Evolutionary conservation across 345 rosid species (phyloP).

Genomic region (Pseudoturritis turrita): DNA sequence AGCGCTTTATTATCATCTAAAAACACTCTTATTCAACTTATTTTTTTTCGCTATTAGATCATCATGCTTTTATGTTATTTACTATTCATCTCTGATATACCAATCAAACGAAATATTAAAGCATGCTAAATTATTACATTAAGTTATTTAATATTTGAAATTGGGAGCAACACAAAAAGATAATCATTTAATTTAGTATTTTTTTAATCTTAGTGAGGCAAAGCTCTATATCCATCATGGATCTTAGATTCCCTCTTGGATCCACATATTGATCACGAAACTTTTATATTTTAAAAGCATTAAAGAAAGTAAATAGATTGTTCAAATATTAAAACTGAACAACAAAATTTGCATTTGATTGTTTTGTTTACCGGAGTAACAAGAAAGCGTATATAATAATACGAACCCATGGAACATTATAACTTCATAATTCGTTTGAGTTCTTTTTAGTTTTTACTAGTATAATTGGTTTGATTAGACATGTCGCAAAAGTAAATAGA

Average conservation of each 20-base stretch:
- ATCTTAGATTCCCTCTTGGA: slow-evolving; percentile 6
- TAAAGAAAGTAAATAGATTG: not conserved
- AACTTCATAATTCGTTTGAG: not conserved
- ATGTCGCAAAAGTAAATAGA: not conserved
- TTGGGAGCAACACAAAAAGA: not conserved
- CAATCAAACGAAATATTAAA: not conserved
- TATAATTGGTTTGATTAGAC: not conserved
- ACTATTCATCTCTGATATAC: too few species aligned
- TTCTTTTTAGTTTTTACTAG: not conserved
- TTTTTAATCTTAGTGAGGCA: not conserved
- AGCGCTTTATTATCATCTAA: too few species aligned
- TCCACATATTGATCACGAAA: not conserved
- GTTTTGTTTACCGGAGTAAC: not conserved
- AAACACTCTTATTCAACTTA: too few species aligned
- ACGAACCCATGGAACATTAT: not conserved
- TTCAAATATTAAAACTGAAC: not conserved
- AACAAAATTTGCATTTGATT: not conserved
- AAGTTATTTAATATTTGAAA: not conserved
- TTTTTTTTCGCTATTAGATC: too few species aligned
- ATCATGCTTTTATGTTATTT: too few species aligned
- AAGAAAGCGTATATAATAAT: not conserved
- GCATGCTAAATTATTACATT: not conserved
- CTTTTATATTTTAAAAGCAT: not conserved
- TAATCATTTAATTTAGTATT: not conserved
- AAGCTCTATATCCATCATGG: not conserved